Percentiles rank a stretch among this genome's conserved stretches.
These are phyloP conservation scores for Lolium rigidum DNA, from an alignment of 176 grass and related monocot species.

Conservation along the genomic window DNA sequence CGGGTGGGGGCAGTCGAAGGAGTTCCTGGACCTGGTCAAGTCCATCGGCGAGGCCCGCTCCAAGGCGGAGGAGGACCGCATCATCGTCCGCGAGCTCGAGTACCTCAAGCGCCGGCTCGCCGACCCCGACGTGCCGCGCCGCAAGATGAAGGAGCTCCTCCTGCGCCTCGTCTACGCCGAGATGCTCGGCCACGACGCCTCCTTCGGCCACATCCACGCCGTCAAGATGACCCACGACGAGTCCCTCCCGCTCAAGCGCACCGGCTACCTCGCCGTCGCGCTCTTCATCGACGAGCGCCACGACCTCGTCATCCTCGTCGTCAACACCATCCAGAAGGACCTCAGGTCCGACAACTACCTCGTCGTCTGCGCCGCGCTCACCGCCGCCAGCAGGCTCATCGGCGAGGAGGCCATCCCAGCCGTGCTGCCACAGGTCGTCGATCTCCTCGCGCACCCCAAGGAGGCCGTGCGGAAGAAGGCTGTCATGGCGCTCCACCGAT, in stretches of 20 bases:
- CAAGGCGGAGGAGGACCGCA: slow-evolving; percentile 99
- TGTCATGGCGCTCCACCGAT: slow-evolving; percentile 89
- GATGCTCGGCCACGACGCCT: slow-evolving; percentile 99
- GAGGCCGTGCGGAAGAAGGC: slow-evolving; percentile 98
- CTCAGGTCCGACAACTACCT: slow-evolving; percentile 96
- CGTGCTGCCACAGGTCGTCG: slow-evolving; percentile 92
- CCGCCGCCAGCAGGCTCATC: slow-evolving; percentile 85
- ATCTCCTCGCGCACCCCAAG: slow-evolving; percentile 86
- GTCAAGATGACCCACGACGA: slow-evolving; percentile 99
- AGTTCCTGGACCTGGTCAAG: slow-evolving; percentile 99
- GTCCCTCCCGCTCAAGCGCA: slow-evolving; percentile 87
- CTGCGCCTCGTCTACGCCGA: slow-evolving; percentile 96
- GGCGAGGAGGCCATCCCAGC: slow-evolving; percentile 98
- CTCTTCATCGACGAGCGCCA: slow-evolving; percentile 95
- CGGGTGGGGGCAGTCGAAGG: slow-evolving; percentile 90
- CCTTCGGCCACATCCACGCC: slow-evolving; percentile 98
- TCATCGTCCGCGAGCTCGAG: slow-evolving; percentile 92
- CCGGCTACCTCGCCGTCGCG: slow-evolving; percentile 95
- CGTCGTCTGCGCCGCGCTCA: slow-evolving; percentile 79
- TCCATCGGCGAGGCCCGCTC: slow-evolving; percentile 98
- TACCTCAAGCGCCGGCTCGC: slow-evolving; percentile 86
- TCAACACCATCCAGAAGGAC: slow-evolving; percentile 99
- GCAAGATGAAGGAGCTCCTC: slow-evolving; percentile 96
- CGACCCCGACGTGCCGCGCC: slow-evolving; percentile 91
- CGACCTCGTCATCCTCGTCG: slow-evolving; percentile 97